These are phyloP conservation scores for Schizophyllum amplum DNA, from an alignment of 1,284 basidiomycete species.

Conservation along the genomic window DNA sequence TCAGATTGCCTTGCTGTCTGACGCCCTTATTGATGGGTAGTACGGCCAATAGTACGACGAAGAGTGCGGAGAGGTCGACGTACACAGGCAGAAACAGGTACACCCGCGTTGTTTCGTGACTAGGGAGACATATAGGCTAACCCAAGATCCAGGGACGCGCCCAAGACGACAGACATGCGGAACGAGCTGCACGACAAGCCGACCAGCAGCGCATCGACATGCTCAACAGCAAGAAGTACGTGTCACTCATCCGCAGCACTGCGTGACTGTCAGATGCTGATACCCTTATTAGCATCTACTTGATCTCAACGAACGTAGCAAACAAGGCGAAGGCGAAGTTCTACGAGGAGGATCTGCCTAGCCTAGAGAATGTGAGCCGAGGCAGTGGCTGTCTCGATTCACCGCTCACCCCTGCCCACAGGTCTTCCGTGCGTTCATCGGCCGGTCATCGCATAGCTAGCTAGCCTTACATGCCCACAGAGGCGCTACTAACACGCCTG, in stretches of 20 bases:
- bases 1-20: conserved; percentile 1
- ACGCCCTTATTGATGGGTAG: neutral
- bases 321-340: conserved; percentile 65
- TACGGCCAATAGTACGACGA: conserved; percentile 56
- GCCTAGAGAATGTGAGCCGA: conserved; percentile 60
- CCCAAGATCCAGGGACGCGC: conserved; percentile 54
- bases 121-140: conserved; percentile 5
- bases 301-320: conserved; percentile 60
- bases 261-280: too few relatives aligned
- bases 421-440: conserved; percentile 53
- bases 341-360: conserved; percentile 58
- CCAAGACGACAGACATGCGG: conserved; percentile 68
- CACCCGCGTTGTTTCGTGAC: conserved; percentile 8
- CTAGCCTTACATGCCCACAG: conserved; percentile 26
- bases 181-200: conserved; percentile 61
- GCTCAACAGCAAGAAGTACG: conserved; percentile 75
- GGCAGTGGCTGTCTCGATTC: conserved; percentile 9
- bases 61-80: conserved; percentile 63
- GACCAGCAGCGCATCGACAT: conserved; percentile 70
- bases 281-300: conserved; percentile 50
- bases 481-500: conserved; percentile 55
- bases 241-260: conserved; percentile 1
- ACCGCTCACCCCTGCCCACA: conserved; percentile 19
- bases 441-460: neutral
- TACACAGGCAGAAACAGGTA: conserved; percentile 71